A percentile compares a stretch with the other conserved stretches of the same genome.
These are phyloP conservation scores for Candolleomyces eurysporus DNA, from an alignment of 768 basidiomycete species.

Conservation along the genomic window DNA sequence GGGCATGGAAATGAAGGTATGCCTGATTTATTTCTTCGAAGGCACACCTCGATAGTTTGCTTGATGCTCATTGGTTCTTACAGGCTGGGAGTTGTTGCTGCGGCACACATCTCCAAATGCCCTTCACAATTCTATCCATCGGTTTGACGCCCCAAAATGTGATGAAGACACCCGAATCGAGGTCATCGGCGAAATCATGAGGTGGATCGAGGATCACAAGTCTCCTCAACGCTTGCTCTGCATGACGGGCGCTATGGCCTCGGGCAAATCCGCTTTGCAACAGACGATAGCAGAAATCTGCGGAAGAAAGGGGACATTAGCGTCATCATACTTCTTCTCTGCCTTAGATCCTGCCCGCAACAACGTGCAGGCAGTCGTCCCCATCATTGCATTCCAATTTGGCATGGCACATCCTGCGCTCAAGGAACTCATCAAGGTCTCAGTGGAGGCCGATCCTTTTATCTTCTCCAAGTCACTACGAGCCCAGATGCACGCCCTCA, in stretches of 20 bases:
- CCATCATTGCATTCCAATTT: conserved; percentile 10
- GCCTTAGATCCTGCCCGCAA: background rate
- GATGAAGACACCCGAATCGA: conserved; percentile 3
- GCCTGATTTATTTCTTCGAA: too few relatives aligned
- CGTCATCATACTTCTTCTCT: conserved; percentile 9
- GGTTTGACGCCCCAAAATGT: conserved; percentile 4
- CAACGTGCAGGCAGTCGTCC: conserved; percentile 1
- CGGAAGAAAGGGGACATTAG: background rate
- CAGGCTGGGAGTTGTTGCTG: background rate
- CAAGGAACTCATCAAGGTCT: background rate
- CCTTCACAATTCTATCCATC: background rate
- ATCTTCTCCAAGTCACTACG: background rate
- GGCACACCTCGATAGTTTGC: too few relatives aligned
- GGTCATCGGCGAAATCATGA: background rate
- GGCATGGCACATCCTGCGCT: background rate
- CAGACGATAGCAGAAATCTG: conserved; percentile 8
- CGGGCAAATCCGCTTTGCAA: background rate
- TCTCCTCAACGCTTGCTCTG: background rate
- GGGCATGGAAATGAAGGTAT: too few relatives aligned
- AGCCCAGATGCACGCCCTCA: conserved; percentile 8
- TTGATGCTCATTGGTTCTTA: background rate
- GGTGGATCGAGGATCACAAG: background rate
- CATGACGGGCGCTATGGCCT: background rate
- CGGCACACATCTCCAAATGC: background rate
- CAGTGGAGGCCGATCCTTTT: background rate